These are phyloP conservation scores for Neurospora sp. DNA, from an alignment of 495 filamentous ascomycete genomes.

Conservation along the genomic window DNA sequence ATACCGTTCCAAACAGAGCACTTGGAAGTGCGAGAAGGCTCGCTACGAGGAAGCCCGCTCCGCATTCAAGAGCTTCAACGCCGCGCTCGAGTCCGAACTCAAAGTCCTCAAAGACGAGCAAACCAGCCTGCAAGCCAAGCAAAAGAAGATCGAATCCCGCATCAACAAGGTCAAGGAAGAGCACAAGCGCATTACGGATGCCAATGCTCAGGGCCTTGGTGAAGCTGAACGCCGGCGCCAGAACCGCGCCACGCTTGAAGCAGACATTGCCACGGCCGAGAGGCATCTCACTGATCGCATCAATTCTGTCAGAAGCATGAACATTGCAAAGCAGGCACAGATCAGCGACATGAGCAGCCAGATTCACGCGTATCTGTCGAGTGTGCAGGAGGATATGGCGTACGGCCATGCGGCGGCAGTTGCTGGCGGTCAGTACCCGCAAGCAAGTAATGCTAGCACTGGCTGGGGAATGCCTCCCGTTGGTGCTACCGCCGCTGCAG, in stretches of 20 bases:
- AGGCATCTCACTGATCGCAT: slow-evolving; percentile 30
- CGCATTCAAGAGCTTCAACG: slow-evolving; percentile 51
- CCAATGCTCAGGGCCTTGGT: slow-evolving; percentile 64
- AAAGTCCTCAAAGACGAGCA: slow-evolving; percentile 58
- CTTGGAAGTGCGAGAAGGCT: slow-evolving; percentile 55
- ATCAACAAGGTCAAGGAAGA: slow-evolving; percentile 69
- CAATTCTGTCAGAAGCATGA: slow-evolving; percentile 23
- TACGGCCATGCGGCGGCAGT: slow-evolving; percentile 16
- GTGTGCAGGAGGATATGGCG: slow-evolving; percentile 23
- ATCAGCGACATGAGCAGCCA: slow-evolving; percentile 29
- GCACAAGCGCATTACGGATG: slow-evolving; percentile 65
- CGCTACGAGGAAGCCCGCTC: slow-evolving; percentile 49
- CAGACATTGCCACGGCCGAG: slow-evolving; percentile 53
- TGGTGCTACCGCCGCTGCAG: slow-evolving; percentile 1
- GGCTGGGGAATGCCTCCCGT: slow-evolving; percentile 10
- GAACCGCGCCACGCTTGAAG: slow-evolving; percentile 54
- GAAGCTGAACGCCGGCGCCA: slow-evolving; percentile 63
- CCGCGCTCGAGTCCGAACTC: slow-evolving; percentile 53
- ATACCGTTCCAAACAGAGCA: slow-evolving; percentile 49
- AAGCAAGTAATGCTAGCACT: background rate
- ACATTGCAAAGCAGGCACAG: slow-evolving; percentile 32
- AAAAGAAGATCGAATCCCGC: slow-evolving; percentile 66
- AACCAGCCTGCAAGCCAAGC: slow-evolving; percentile 56
- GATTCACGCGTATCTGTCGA: slow-evolving; percentile 30
- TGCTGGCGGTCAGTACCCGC: slow-evolving; percentile 1